Base-by-base conservation (phyloP, 2,329 filamentous ascomycete genomes). In the Fusarium bactridioides region DNA sequence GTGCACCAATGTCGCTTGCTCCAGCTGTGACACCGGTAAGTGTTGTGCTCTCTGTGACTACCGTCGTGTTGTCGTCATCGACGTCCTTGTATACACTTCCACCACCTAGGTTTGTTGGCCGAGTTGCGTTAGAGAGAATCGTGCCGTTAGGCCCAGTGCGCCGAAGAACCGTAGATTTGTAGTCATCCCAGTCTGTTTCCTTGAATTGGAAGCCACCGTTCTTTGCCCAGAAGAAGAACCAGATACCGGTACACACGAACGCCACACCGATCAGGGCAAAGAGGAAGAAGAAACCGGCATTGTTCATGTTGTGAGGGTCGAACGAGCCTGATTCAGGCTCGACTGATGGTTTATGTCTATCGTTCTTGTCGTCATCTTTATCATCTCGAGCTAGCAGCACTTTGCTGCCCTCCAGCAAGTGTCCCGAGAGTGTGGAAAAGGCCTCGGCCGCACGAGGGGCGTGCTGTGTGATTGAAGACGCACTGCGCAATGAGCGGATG, bases 201-300 rank as follows among this genome's bases (percentile, higher is more conserved):
- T 88, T 88, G 87, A 94, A 98, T 72, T 93, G 85, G 84, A 98
- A 98, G 19, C 96, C 96, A 69, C 96, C 96, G 77, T 98, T 97
- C 83, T 93, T 95, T 64, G 95, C 95, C 93, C 94, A 97, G 87
- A 97, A 97, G 88, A 99, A 98, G 88, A 99, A 98, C 95, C 96
- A 99, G 79, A 98, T 94, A 29, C 87, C 89, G 0, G 86, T 88
- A 7, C 93, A 66, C 29, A 96, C 92, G 79, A 98, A 92, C 37
- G 84, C 89, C 2, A 91, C 90, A 38, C 93, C 94, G 58, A 98
- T 90, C 23, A 98, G 81, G 16, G 93, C 95, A 79, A 98, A 97
- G 2, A 98, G 85, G 2, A 92, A 91, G 79, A 98, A 93, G 76
- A 97, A 90, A 65, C 90, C 93, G 25, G 86, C 88, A 78, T 92